Base-by-base conservation (phyloP, 1,284 basidiomycete species). In the Tilletia horrida region DNA sequence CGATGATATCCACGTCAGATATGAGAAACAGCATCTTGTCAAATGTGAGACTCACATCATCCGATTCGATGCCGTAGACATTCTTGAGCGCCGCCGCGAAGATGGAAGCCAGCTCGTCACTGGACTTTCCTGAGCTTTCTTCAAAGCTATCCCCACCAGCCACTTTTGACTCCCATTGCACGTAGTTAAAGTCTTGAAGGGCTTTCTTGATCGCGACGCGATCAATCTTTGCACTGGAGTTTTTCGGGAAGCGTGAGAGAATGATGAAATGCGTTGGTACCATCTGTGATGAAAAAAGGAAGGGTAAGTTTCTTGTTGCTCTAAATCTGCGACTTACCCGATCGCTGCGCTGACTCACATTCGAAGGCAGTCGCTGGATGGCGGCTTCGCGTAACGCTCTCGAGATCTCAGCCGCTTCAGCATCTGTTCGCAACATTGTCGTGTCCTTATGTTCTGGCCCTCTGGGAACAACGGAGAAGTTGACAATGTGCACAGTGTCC, bases 181-280 rank as follows among this genome's bases (percentile, higher is more conserved):
- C 68, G 64, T 74, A 69, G 62, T 82, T 80, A 43, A 82, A 70
- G 45, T 62, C 40, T 50, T 68, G 67, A 23, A 80, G 71, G 27
- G 75, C 76, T 18, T 74, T 73, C 23, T 76, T 73, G 55, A 83
- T 73, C 3, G 80, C 80, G 31, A 77, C 76, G 11, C 82, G 74
- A 64, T 83, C 82, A 59, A 83, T 79, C 74, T 83, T 83, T 57
- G 82, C 82, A 29, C 79, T 81, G 16, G 81, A 78, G 1, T 81
- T 83, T 63, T 79, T 77, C 18, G 82, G 82, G 52, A 83, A 81
- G 48, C 74, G 75, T 18, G 70, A 72, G 18, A 83, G 73, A 29
- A 83, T 75, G 63, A 83, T 62, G 66, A 82, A 78, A 44, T 82
- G 76, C 43, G 77, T 76, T 4, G 73, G 80, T 2, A 82, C 68